Percentiles rank a stretch among this genome's conserved stretches.
phyloP scores from a whole-genome alignment of 2,329 filamentous ascomycete species.

The Talaromyces funiculosus region DNA sequence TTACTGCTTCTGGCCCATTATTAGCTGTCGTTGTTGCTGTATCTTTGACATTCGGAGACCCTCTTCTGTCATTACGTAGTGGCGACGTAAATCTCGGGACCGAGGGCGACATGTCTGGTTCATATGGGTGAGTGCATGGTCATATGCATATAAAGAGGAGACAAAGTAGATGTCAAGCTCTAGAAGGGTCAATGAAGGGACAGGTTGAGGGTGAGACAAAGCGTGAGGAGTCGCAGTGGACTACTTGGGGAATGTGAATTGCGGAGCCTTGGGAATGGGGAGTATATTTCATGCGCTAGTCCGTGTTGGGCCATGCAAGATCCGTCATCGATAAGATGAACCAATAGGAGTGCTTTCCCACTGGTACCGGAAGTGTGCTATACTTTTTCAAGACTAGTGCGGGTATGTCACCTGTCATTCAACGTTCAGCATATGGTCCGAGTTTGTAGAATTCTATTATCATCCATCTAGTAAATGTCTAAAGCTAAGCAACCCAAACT shows the following conservation, averaged over 20 bases:
- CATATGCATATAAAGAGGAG: not conserved
- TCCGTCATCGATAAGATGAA: not conserved
- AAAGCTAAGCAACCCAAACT: not conserved
- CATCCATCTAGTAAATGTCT: not conserved
- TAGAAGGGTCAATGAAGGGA: not conserved
- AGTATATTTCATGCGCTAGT: not conserved
- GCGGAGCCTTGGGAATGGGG: not conserved
- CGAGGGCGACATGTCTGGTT: conserved; percentile 15
- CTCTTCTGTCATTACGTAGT: conserved; percentile 17
- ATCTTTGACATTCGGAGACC: not conserved
- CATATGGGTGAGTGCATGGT: not conserved
- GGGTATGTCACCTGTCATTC: not conserved
- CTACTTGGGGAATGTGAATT: conserved; percentile 4
- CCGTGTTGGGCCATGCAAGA: not conserved
- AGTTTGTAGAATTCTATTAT: not conserved
- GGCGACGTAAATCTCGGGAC: conserved; percentile 30
- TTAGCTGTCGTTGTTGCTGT: not conserved
- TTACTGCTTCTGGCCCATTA: not conserved
- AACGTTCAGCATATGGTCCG: not conserved
- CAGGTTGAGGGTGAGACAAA: not conserved
- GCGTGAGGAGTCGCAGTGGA: not conserved
- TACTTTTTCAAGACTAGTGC: not conserved
- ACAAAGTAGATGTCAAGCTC: not conserved
- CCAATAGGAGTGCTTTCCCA: not conserved
- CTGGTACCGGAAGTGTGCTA: not conserved